Evolutionary conservation across 2,329 filamentous ascomycete species (phyloP).

Genomic region (Orbilia ellipsospora): DNA sequence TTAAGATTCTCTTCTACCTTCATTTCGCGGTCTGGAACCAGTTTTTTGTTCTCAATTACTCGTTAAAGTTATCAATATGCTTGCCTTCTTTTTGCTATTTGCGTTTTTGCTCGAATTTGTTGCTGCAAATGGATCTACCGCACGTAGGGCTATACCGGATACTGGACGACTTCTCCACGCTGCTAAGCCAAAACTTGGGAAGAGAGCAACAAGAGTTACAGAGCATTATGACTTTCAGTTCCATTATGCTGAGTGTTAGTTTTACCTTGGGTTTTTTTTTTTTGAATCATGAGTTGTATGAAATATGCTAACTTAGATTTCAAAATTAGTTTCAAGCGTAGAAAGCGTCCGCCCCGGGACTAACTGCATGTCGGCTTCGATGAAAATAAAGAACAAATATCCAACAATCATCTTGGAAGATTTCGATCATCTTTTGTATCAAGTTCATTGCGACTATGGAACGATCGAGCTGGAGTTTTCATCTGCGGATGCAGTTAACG

Average conservation of each 20-base stretch:
- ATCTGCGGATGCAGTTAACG: background rate
- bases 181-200: slow-evolving; percentile 9
- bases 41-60: background rate
- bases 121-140: background rate
- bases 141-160: background rate
- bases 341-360: background rate
- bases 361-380: slow-evolving; percentile 6
- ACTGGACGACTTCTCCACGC: slow-evolving; percentile 2
- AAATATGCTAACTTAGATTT: background rate
- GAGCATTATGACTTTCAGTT: slow-evolving; percentile 15
- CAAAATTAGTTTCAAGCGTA: background rate
- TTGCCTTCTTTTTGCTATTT: background rate
- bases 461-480: slow-evolving; percentile 14
- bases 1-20: no score
- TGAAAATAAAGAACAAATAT: slow-evolving; percentile 2
- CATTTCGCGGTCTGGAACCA: background rate
- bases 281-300: background rate
- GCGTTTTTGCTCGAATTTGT: background rate
- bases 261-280: background rate
- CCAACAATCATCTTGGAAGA: slow-evolving; percentile 28
- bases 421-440: slow-evolving; percentile 8
- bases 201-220: background rate
- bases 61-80: background rate
- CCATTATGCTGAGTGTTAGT: slow-evolving; percentile 10
- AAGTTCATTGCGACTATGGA: slow-evolving; percentile 11